Base-by-base conservation (phyloP, 2,329 filamentous ascomycete genomes). In the Fusarium graminum region DNA sequence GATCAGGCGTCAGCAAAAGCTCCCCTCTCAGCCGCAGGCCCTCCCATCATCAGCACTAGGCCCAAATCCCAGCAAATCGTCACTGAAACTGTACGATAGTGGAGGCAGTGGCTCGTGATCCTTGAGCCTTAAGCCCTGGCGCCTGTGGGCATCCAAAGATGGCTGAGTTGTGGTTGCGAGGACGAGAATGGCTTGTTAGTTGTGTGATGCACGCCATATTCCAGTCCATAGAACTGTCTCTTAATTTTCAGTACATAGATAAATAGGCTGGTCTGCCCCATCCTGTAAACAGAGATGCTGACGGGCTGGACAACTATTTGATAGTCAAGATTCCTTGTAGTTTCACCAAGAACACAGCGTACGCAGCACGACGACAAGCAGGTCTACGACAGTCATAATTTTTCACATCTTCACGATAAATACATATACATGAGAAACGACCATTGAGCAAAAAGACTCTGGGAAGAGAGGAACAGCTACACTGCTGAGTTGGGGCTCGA, bases 41-140 rank as follows among this genome's bases (percentile, higher is more conserved):
- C 59, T 65, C 57, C 54, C 59, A 63, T 54, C 63, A 70, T 72
- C 69, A 70, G 71, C 68, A 70, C 69, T 73, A 70, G 59, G 52
- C 57, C 67, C 56, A 59, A 71, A 69, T 69, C 57, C 63, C 64
- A 39, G 60, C 36, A 38, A 59, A 44, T 47, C 39, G 65, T 62
- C 65, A 63, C 61, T 44, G 44, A 50, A 55, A 61, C 59, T 58
- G 55, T 32, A 52, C 36, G 44, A 52, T 45, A 51, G 58, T 67
- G 68, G 70, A 65, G 66, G 70, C 59, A 61, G 67, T 72, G 70
- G 68, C 70, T 68, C 62, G 59, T 71, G 40, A 68, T 68, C 65
- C 57, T 63, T 71, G 59, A 34, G 34, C 14, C 32, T 9, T n/a
- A 16, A 16, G 28, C 28, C 44, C 36, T 43, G 65, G 63, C 68